Percentiles rank a stretch among this genome's conserved stretches.
Evolutionary conservation across 257 asterid genomes (phyloP).

Genomic region (Scutellaria galericulata): DNA sequence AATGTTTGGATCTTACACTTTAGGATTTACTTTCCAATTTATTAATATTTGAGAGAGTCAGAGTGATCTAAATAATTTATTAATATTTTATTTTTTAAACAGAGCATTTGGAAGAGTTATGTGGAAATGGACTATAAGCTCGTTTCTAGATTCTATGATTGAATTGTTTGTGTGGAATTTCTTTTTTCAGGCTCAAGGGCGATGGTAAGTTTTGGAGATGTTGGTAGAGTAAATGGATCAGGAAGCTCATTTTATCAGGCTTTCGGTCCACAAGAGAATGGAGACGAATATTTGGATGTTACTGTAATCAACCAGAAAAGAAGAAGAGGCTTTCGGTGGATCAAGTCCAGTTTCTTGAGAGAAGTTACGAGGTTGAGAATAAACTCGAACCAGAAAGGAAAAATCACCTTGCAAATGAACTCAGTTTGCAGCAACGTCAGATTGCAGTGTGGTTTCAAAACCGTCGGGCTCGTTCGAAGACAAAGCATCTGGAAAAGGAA

Average conservation of each 20-base stretch:
- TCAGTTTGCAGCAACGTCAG: constrained; percentile 74
- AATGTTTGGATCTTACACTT: too few species aligned
- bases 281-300: constrained; percentile 66
- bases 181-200: constrained; percentile 55
- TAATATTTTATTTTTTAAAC: too few species aligned
- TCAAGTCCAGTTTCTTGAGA: constrained; percentile 81
- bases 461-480: constrained; percentile 83
- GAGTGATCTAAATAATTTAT: too few species aligned
- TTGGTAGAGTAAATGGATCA: constrained; percentile 45
- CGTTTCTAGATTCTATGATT: not conserved
- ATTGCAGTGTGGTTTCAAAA: constrained; percentile 88
- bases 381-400: constrained; percentile 86
- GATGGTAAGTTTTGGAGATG: constrained; percentile 68
- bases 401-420: constrained; percentile 75
- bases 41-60: too few species aligned
- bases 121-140: not conserved
- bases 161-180: constrained; percentile 20
- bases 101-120: not conserved
- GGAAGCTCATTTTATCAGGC: constrained; percentile 46
- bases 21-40: too few species aligned
- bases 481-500: constrained; percentile 71
- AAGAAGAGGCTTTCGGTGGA: constrained; percentile 73
- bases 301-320: constrained; percentile 65
- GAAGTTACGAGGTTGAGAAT: constrained; percentile 66
- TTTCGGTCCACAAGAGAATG: constrained; percentile 53